These are phyloP conservation scores for Chlamydomonas sphaeroides DNA, from an alignment of 139 green algal species.

Conservation along the genomic window DNA sequence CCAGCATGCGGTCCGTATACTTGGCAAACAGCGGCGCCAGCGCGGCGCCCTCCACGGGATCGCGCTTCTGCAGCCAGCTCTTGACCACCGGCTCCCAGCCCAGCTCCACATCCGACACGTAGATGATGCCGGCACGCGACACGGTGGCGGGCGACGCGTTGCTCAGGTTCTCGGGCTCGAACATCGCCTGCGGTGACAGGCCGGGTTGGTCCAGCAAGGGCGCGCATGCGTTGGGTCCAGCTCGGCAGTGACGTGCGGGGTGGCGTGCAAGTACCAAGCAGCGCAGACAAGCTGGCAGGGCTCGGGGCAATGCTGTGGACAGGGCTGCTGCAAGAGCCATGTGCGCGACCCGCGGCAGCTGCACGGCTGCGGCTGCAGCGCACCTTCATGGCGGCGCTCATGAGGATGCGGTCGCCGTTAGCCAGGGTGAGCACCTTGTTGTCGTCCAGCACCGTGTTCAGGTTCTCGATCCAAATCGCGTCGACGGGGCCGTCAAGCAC, in stretches of 20 bases:
- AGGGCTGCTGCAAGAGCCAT: no score
- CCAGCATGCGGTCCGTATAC: slow-evolving; percentile 82
- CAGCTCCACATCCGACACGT: slow-evolving; percentile 90
- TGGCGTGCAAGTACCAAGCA: background rate
- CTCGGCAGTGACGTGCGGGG: no score
- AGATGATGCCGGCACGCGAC: slow-evolving; percentile 95
- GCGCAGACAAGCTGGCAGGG: no score
- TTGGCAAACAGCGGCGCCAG: slow-evolving; percentile 86
- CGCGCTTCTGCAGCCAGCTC: slow-evolving; percentile 82
- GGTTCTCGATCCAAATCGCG: slow-evolving; percentile 98
- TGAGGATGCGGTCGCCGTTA: slow-evolving; percentile 96
- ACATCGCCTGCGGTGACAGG: slow-evolving; percentile 62
- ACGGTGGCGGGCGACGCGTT: slow-evolving; percentile 97
- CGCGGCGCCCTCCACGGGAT: slow-evolving; percentile 59
- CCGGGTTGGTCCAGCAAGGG: no score
- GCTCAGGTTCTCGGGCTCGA: slow-evolving; percentile 95
- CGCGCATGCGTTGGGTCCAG: no score
- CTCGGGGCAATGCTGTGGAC: no score
- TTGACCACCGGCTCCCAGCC: slow-evolving; percentile 88
- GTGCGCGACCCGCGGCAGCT: no score
- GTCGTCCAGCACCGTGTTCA: slow-evolving; percentile 98
- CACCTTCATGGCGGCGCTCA: slow-evolving; percentile 92
- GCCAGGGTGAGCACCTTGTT: slow-evolving; percentile 98
- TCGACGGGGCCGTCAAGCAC: slow-evolving; percentile 97
- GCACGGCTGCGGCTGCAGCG: background rate